Conservation (phyloP, 1,284 basidiomycete genomes). For the Irpex sp. region DNA sequence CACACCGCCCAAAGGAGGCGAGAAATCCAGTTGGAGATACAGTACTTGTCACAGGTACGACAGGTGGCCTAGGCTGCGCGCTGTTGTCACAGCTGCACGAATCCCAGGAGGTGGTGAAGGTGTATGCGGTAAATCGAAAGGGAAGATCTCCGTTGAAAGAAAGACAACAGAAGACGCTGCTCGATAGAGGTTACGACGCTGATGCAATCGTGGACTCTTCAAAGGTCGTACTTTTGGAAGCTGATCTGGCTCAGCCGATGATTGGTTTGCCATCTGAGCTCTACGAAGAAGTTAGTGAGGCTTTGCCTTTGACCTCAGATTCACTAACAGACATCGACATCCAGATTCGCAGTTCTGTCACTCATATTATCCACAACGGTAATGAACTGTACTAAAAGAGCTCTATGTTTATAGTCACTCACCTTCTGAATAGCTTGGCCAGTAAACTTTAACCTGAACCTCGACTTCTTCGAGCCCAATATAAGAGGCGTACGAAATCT, state of each 20-base stretch:
- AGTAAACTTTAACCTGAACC: conserved; percentile 28
- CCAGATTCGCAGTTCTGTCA: conserved; percentile 16
- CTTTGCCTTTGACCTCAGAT: background rate
- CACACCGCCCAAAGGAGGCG: background rate
- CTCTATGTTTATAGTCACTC: background rate
- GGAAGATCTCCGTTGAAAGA: background rate
- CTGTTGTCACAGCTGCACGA: conserved; percentile 12
- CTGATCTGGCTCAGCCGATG: conserved; percentile 17
- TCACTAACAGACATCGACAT: background rate
- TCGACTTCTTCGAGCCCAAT: conserved; percentile 13
- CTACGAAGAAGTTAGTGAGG: conserved; percentile 22
- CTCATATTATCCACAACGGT: conserved; percentile 25
- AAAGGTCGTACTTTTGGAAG: conserved; percentile 28
- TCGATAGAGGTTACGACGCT: conserved; percentile 25
- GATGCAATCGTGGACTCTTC: conserved; percentile 14
- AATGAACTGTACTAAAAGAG: conserved; percentile 6
- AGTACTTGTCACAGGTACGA: conserved; percentile 24
- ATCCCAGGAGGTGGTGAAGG: conserved; percentile 7
- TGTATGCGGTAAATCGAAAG: conserved; percentile 21
- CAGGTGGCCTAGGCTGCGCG: conserved; percentile 17
- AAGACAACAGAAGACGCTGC: conserved; percentile 18
- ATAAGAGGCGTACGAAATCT: conserved; percentile 7
- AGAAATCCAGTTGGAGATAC: conserved; percentile 6
- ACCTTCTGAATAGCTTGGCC: conserved; percentile 21
- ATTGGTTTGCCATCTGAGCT: conserved; percentile 23